Percentiles rank a stretch among this genome's conserved stretches.
phyloP scores from a whole-genome alignment of 306 rosid species.

The Begonia masoniana region DNA sequence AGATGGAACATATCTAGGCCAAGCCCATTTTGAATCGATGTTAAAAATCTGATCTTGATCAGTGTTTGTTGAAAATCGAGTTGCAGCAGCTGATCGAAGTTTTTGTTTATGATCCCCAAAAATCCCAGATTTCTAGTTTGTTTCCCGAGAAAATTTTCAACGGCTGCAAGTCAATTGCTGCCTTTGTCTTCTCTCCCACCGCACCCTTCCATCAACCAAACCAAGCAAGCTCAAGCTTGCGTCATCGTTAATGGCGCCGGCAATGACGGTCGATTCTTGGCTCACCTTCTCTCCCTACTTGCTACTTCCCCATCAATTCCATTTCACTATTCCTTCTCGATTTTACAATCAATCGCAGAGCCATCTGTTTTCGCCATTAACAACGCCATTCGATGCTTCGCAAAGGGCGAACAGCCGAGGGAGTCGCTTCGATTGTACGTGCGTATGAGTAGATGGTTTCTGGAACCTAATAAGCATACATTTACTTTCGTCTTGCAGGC shows the following conservation, averaged over 20 bases:
- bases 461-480: slow-evolving; percentile 51
- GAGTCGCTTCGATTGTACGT: slow-evolving; percentile 30
- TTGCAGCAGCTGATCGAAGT: too few species aligned
- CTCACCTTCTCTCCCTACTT: slow-evolving; percentile 43
- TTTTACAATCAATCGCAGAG: slow-evolving; percentile 19
- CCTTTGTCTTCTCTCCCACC: slow-evolving; percentile 21
- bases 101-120: slow-evolving; percentile 17
- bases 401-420: slow-evolving; percentile 26
- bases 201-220: slow-evolving; percentile 29
- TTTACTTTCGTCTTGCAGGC: slow-evolving; percentile 60
- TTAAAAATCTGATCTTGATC: too few species aligned
- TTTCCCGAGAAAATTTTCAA: slow-evolving; percentile 5
- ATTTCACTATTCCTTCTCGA: slow-evolving; percentile 23
- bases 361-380: slow-evolving; percentile 52
- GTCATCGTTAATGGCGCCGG: slow-evolving; percentile 28
- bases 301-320: slow-evolving; percentile 20
- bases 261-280: slow-evolving; percentile 18
- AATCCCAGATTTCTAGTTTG: slow-evolving; percentile 19
- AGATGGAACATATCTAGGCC: too few species aligned
- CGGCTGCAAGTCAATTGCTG: not conserved
- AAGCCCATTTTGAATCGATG: too few species aligned
- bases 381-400: slow-evolving; percentile 50
- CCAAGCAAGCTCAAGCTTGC: slow-evolving; percentile 50
- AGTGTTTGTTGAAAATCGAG: too few species aligned
- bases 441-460: slow-evolving; percentile 18